Evolutionary conservation across 768 basidiomycete genomes (phyloP), one percentile per base, ranked within the genome.

Genomic region (Mycena filopes): DNA sequence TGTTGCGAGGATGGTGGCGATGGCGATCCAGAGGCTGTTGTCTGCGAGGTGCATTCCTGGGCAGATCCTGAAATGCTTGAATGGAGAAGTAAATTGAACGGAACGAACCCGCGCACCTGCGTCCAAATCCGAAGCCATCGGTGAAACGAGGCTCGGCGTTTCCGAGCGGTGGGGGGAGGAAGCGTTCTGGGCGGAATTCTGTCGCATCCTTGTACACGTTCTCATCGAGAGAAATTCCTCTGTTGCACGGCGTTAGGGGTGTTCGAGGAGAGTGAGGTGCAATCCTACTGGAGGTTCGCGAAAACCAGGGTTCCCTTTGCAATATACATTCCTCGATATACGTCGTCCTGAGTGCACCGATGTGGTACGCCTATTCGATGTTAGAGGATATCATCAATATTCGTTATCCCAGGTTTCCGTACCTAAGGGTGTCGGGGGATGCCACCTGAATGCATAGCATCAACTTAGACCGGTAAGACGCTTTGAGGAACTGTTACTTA

Each of bases 291-390:
- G 48, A 75, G 70, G 50, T 81, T 81, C 0, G 74, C 63, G 50
- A 80, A 69, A 11, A 81, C 67, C 41, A 78, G 71, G 0, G 78
- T 75, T 8, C 75, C 76, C 54, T 77, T 76, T 4, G 79, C 77
- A 42, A 81, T 78, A 59, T 71, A 70, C 67, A 73, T 76, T 2
- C 77, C 79, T 7, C 73, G 60, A 66, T 80, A 78, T 2, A 71
- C 62, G 65, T 80, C 77, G 47, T 80, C 79, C 45, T 74, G 61
- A n/a, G 65, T 70, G 13, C 70, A 61, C 21, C 66, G 63, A 63
- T 80, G 80, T 1, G 78, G 77, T 9, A 80, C 46, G 31, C 71
- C 78, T 74, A 9, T 36, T 10, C 15, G 36, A 15, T 36, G 36
- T 36, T 9, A 36, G 36, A 36, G 15, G 15, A 36, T n/a, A n/a